phyloP scores from a whole-genome alignment of 495 filamentous ascomycete genomes.

The Neurospora sublineolata region DNA sequence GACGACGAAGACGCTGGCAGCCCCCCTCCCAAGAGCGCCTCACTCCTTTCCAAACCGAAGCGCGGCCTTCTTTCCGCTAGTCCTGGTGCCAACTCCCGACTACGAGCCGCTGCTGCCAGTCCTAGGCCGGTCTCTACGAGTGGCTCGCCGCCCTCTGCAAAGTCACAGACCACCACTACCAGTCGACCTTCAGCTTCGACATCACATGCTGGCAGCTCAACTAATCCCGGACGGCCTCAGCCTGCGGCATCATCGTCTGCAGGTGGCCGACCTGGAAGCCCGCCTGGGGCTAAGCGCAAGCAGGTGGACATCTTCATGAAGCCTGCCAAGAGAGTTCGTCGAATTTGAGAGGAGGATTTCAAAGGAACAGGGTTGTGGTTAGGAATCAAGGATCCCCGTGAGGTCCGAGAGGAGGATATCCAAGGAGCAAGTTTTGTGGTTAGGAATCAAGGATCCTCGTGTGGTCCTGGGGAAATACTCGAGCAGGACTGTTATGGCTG shows the following conservation, averaged over 20 bases:
- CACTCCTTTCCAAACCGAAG: neutral
- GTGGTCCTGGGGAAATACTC: neutral
- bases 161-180: neutral
- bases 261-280: neutral
- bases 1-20: neutral
- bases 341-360: neutral
- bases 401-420: neutral
- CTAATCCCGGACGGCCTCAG: neutral
- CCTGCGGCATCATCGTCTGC: neutral
- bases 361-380: neutral
- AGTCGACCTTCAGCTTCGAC: neutral
- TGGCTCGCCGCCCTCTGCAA: no score
- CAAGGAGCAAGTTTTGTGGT: neutral
- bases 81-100: slow-evolving; percentile 10
- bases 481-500: neutral
- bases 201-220: neutral
- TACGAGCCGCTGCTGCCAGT: neutral
- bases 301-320: slow-evolving; percentile 24
- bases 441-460: neutral
- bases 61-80: slow-evolving; percentile 8
- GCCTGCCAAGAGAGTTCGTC: slow-evolving; percentile 9
- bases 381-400: neutral
- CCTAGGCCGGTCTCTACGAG: neutral
- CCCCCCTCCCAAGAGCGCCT: neutral
- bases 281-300: slow-evolving; percentile 16